Base-by-base conservation (phyloP, 164 flowering plant genomes). In the Malania oleifera region DNA sequence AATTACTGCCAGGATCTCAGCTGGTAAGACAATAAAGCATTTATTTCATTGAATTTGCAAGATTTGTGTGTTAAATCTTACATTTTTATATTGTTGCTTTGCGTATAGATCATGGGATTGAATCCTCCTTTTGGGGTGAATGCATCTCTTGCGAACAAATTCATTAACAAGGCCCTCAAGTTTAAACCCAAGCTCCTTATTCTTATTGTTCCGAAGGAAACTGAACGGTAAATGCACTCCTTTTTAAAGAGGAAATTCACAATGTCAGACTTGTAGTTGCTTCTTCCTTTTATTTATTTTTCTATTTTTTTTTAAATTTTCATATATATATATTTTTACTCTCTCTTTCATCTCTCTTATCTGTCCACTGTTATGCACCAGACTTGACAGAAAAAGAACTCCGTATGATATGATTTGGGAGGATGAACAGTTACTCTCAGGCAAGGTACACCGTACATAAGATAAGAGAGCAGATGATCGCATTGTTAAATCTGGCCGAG, bases 101-200 rank as follows among this genome's bases (percentile, higher is more conserved):
- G 31, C 53, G 59, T 28, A 18, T 67, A 93, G 97, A 74, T 93
- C 49, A 86, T 93, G 85, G 97, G 92, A 13, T 75, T 93, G 43
- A 90, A 84, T 73, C 96, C 97, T 52, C 99, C 97, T 23, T 90
- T 93, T 70, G 99, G 97, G 48, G 74, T 78, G 5, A 79, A 81
- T 53, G 83, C 85, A 19, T 40, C 73, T 35, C 75, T 83, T 52
- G 99, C 96, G 13, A 86, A 90, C 75, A 65, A 74, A 73, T 90
- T 85, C 64, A 79, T 93, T 28, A 60, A 82, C 28, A 83, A 86
- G 75, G 99, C 95, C 62, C 95, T 90, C 20, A 74, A 82, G 71
- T 93, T 93, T 71, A 77, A 78, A 31, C 97, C 99, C 24, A 93
- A 90, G 75, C 83, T 93, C 8, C 67, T 90, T 25, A 74, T 93